Percentiles rank a stretch among this genome's conserved stretches.
phyloP scores from a whole-genome alignment of 2,329 filamentous ascomycete genomes.

The Colletotrichum lupini region DNA sequence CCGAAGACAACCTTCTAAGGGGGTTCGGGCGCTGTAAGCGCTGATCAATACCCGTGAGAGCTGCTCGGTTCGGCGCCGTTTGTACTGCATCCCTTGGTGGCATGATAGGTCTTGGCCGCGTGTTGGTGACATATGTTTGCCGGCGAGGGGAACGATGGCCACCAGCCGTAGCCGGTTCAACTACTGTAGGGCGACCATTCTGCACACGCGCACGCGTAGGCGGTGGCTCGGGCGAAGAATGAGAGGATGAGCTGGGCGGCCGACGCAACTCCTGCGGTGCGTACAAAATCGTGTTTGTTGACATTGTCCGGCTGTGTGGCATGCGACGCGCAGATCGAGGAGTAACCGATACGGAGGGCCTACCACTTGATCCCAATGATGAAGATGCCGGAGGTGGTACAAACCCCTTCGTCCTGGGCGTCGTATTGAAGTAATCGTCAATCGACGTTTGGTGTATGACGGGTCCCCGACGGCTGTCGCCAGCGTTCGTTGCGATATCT shows the following conservation, averaged over 20 bases:
- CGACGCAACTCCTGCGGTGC: conserved; percentile 69
- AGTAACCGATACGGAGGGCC: conserved; percentile 42
- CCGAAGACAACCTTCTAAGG: conserved; percentile 65
- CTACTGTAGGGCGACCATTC: conserved; percentile 37
- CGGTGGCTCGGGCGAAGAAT: conserved; percentile 48
- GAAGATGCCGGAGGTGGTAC: conserved; percentile 43
- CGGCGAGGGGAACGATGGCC: conserved; percentile 61
- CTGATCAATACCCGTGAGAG: conserved; percentile 63
- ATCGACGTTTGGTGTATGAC: conserved; percentile 40
- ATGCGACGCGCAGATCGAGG: conserved; percentile 51
- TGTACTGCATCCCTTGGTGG: conserved; percentile 63
- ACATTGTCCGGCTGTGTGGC: conserved; percentile 78
- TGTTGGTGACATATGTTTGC: conserved; percentile 54
- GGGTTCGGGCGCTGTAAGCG: conserved; percentile 49
- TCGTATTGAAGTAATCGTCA: conserved; percentile 65
- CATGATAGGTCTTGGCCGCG: conserved; percentile 67
- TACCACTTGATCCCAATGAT: conserved; percentile 42
- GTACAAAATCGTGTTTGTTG: conserved; percentile 86
- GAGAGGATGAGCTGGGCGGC: conserved; percentile 53
- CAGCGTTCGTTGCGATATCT: conserved; percentile 56
- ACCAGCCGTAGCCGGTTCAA: conserved; percentile 49
- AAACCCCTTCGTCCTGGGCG: conserved; percentile 57
- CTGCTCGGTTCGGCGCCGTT: conserved; percentile 65
- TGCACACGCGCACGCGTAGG: conserved; percentile 44
- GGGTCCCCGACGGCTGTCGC: conserved; percentile 43